These are phyloP conservation scores for Diplodia intermedia DNA, from an alignment of 2,329 filamentous ascomycete genomes.

Conservation along the genomic window DNA sequence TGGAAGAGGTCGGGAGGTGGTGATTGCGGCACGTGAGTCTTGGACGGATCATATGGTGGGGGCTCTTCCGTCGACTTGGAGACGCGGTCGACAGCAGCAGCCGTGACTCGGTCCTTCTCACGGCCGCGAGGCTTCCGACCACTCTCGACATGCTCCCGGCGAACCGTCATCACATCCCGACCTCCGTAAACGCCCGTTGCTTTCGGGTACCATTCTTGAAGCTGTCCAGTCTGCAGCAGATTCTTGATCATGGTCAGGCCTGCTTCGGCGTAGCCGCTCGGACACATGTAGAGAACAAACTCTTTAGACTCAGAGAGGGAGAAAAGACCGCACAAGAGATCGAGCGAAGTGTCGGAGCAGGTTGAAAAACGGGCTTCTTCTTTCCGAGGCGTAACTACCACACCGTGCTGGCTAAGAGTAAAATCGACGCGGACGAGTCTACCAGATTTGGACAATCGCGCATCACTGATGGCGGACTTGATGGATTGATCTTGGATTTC, in stretches of 20 bases:
- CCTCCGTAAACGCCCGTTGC: neutral
- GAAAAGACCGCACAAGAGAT: conserved; percentile 22
- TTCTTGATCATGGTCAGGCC: neutral
- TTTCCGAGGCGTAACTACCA: conserved; percentile 13
- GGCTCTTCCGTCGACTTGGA: neutral
- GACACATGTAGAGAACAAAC: conserved; percentile 10
- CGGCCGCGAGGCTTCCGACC: neutral
- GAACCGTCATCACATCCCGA: conserved; percentile 9
- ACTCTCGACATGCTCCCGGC: neutral
- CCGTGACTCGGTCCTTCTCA: neutral
- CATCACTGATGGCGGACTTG: neutral
- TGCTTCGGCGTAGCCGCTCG: conserved; percentile 13
- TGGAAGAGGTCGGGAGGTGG: neutral
- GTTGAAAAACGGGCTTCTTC: conserved; percentile 7
- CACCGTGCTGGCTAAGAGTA: neutral
- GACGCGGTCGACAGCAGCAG: neutral
- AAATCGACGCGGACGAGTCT: neutral
- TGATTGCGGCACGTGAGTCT: neutral
- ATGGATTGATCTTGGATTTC: conserved; percentile 5
- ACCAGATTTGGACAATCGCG: conserved; percentile 5
- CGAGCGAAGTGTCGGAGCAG: conserved; percentile 17
- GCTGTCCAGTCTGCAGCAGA: neutral
- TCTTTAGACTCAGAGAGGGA: neutral
- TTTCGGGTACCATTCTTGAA: neutral
- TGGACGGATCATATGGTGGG: neutral